phyloP scores from a whole-genome alignment of 2,329 filamentous ascomycete species.

The Aspergillus sp. region DNA sequence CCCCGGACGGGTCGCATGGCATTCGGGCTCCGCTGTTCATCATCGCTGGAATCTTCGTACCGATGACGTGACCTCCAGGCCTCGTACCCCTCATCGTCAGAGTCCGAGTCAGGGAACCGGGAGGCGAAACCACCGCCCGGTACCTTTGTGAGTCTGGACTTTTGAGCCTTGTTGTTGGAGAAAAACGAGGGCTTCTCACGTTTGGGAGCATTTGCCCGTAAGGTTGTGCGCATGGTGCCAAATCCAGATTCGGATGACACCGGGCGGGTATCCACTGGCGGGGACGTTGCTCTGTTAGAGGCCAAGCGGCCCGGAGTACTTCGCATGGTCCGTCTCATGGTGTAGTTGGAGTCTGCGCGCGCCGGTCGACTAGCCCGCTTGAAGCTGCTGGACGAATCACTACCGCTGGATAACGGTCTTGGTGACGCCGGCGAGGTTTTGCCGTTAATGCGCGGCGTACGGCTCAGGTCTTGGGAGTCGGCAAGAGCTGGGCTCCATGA shows the following conservation, averaged over 20 bases:
- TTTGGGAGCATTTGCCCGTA: conserved; percentile 52
- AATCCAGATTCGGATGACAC: conserved; percentile 47
- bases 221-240: conserved; percentile 48
- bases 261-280: conserved; percentile 55
- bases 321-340: conserved; percentile 76
- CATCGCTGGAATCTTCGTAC: conserved; percentile 73
- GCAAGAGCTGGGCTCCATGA: conserved; percentile 27
- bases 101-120: conserved; percentile 64
- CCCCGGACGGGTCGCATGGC: conserved; percentile 58
- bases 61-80: conserved; percentile 42
- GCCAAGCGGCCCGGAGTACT: conserved; percentile 39
- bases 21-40: conserved; percentile 44
- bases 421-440: conserved; percentile 35
- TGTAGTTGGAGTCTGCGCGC: conserved; percentile 52
- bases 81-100: conserved; percentile 61
- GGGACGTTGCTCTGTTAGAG: conserved; percentile 58
- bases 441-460: conserved; percentile 11
- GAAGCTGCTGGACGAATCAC: conserved; percentile 75
- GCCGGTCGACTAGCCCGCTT: conserved; percentile 59
- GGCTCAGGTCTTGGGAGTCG: conserved; percentile 13
- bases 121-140: conserved; percentile 41
- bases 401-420: conserved; percentile 64
- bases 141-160: conserved; percentile 29
- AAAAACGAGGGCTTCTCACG: conserved; percentile 44
- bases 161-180: conserved; percentile 40